These are phyloP conservation scores for Phylloporus gajari DNA, from an alignment of 1,284 basidiomycete genomes.

Conservation along the genomic window DNA sequence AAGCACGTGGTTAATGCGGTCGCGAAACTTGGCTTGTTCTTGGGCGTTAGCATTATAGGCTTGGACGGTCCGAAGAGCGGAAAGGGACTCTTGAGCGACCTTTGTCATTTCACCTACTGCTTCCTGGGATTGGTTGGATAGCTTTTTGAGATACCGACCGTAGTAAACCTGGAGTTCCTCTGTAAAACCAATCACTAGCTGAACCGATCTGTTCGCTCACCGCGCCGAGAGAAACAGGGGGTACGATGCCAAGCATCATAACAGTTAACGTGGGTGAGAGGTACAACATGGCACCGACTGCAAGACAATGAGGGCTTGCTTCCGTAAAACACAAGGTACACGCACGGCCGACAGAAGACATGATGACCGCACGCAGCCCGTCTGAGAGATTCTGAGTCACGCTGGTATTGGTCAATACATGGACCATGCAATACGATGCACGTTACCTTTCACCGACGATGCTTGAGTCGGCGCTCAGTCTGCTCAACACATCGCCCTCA, in stretches of 20 bases:
- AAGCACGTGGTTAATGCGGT: conserved; percentile 78
- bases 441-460: conserved; percentile 91
- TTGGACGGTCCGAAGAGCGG: conserved; percentile 93
- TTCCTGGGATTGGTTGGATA: conserved; percentile 93
- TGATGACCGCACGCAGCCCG: conserved; percentile 87
- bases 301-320: conserved; percentile 13
- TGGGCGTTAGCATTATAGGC: conserved; percentile 84
- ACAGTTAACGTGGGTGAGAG: conserved; percentile 91
- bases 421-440: neutral
- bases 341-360: conserved; percentile 88
- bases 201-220: conserved; percentile 57
- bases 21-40: conserved; percentile 78
- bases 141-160: conserved; percentile 91
- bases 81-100: conserved; percentile 89
- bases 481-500: conserved; percentile 93
- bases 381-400: conserved; percentile 94
- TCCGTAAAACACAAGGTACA: conserved; percentile 24
- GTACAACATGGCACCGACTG: conserved; percentile 96
- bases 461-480: conserved; percentile 91
- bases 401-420: conserved; percentile 47
- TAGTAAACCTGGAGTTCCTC: conserved; percentile 80
- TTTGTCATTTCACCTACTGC: conserved; percentile 96
- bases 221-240: conserved; percentile 94
- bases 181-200: conserved; percentile 1
- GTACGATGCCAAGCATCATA: conserved; percentile 94